phyloP scores from a whole-genome alignment of 176 grass and related monocot species.

The Raddia guianensis region DNA sequence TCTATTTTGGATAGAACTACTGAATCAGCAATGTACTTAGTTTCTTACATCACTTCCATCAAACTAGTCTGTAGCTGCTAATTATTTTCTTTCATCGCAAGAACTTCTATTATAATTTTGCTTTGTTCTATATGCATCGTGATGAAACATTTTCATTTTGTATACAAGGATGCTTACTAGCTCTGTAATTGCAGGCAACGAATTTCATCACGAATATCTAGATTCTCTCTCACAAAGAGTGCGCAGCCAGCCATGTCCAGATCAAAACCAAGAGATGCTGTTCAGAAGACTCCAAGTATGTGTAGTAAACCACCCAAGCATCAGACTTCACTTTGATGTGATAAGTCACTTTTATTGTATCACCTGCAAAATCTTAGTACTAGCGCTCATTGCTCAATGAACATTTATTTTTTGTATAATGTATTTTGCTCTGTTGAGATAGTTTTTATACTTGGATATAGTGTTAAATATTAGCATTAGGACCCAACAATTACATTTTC shows the following conservation, averaged over 20 bases:
- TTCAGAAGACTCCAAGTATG: conserved; percentile 62
- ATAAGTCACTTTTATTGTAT: neutral
- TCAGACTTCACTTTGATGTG: conserved; percentile 44
- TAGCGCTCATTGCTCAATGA: conserved; percentile 14
- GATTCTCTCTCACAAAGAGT: conserved; percentile 60
- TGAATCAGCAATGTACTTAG: conserved; percentile 44
- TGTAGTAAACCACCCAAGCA: conserved; percentile 24
- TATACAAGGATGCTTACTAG: conserved; percentile 12
- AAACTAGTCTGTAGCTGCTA: neutral
- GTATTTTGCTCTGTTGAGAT: conserved; percentile 11
- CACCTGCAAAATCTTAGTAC: conserved; percentile 18
- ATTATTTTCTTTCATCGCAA: conserved; percentile 24
- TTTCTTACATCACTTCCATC: neutral
- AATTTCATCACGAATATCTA: conserved; percentile 48
- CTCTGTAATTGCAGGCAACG: conserved; percentile 53
- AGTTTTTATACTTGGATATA: neutral
- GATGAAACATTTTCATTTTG: neutral
- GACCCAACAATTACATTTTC: neutral
- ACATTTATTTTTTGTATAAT: neutral
- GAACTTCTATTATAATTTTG: neutral
- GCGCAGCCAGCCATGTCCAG: conserved; percentile 47
- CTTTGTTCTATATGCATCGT: neutral
- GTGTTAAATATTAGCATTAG: neutral
- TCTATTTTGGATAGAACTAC: conserved; percentile 34
- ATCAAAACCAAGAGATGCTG: conserved; percentile 65